Base-by-base conservation (phyloP, 306 rosid species). In the Vigna unguiculata region DNA sequence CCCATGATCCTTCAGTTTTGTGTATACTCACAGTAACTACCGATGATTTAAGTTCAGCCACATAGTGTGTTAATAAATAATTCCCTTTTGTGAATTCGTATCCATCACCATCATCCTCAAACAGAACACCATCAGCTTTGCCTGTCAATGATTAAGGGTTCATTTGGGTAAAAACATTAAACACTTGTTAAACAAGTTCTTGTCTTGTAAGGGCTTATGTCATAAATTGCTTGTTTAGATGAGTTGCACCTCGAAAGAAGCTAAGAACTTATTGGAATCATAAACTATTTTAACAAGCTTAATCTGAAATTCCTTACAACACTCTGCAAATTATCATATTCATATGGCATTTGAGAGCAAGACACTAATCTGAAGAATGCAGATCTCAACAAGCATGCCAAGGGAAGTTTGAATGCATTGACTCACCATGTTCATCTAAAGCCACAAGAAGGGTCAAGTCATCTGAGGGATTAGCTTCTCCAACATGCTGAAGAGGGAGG, bases 101-200 rank as follows among this genome's bases (percentile, higher is more conserved):
- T 84, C 98, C 98, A 87, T 94, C 95, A 15, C 97, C 98, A 74
- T 89, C 95, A 83, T 94, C 98, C 86, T 94, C 98, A 65, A 80
- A 94, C 48, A 91, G 81, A 78, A 85, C 81, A 84, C 98, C 98
- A 85, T 89, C 85, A 78, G 97, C 98, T 82, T 86, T 90, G 57
- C 98, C 97, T 91, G 84, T 46, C 79, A 80, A 82, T n/a, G 40
- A 76, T 61, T 16, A 60, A 58, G 22, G 45, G 45, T 60, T 21
- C 10, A 36, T 32, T 60, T 60, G 43, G 45, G 66, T 59, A 28
- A 55, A 24, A 2, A 14, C 15, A 11, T 25, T 58, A 55, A 57
- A 25, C 65, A 58, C 5, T 58, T 25, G 9, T 24, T 58, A 16
- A 58, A 25, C 3, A 14, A 6, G 40, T 6, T 58, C 20, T 58